Percentiles rank a stretch among this genome's conserved stretches.
Conservation (phyloP, 176 grass and related monocot genomes). For the Juncus inflexus region DNA sequence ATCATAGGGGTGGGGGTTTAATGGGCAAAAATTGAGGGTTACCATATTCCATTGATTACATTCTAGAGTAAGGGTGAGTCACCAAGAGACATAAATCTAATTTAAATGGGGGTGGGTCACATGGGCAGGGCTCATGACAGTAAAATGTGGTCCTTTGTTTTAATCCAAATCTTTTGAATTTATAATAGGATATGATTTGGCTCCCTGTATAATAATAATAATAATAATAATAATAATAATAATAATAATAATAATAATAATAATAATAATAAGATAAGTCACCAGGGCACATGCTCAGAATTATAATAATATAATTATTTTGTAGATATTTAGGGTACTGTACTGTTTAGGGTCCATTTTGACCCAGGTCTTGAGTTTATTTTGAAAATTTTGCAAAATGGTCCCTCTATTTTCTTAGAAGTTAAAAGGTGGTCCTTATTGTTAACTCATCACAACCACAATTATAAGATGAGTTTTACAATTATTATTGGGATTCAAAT, state of each 20-base stretch:
- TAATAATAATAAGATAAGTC: conserved; percentile 15
- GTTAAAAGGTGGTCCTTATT: too few relatives aligned
- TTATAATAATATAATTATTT: background rate
- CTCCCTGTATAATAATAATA: conserved; percentile 16
- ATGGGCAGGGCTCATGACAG: conserved; percentile 21
- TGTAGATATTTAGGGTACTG: conserved; percentile 4
- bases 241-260: too few relatives aligned
- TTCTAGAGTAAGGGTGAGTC: background rate
- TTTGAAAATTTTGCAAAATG: background rate
- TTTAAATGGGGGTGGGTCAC: conserved; percentile 33
- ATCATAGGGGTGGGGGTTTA: conserved; percentile 1
- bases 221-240: too few relatives aligned
- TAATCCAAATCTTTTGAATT: conserved; percentile 22
- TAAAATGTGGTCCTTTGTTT: conserved; percentile 27
- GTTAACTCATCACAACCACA: too few relatives aligned
- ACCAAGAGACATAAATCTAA: too few relatives aligned
- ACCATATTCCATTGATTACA: conserved; percentile 14
- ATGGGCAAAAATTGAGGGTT: conserved; percentile 9
- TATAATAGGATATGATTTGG: conserved; percentile 22
- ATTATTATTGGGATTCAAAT: too few relatives aligned
- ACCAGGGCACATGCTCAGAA: conserved; percentile 13
- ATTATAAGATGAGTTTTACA: too few relatives aligned
- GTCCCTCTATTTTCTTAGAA: too few relatives aligned
- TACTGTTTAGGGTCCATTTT: conserved; percentile 26
- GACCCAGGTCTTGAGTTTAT: conserved; percentile 12